These are phyloP conservation scores for Elaeis oleifera DNA, from an alignment of 202 grass and related monocot species.

Conservation along the genomic window DNA sequence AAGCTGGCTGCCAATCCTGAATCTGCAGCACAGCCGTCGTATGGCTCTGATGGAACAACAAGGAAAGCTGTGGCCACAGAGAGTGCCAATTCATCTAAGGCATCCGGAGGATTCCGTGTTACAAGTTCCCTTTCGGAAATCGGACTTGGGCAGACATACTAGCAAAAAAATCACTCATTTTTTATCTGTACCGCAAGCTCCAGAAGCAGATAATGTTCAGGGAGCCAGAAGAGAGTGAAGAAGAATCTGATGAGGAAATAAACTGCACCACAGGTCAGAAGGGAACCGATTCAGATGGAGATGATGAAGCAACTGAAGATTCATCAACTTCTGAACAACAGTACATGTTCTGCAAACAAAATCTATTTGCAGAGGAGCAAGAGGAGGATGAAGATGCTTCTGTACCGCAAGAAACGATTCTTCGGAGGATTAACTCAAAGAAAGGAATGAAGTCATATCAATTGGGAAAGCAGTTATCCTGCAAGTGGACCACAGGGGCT, in stretches of 20 bases:
- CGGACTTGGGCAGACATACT: background rate
- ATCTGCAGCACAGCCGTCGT: background rate
- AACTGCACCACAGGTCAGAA: background rate
- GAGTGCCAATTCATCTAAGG: too few species aligned
- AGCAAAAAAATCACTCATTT: background rate
- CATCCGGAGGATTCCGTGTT: background rate
- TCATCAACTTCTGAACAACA: background rate
- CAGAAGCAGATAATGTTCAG: background rate
- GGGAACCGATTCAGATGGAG: slow-evolving; percentile 5
- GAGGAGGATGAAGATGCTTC: slow-evolving; percentile 24
- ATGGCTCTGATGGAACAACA: too few species aligned
- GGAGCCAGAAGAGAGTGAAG: background rate
- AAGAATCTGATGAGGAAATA: background rate
- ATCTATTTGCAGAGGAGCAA: slow-evolving; percentile 16
- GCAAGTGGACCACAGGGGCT: slow-evolving; percentile 70
- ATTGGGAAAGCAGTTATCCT: slow-evolving; percentile 76
- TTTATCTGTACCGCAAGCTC: background rate
- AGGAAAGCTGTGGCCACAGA: too few species aligned
- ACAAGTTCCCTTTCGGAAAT: background rate
- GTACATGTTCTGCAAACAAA: slow-evolving; percentile 12
- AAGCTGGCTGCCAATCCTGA: slow-evolving; percentile 20
- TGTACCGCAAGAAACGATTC: slow-evolving; percentile 63
- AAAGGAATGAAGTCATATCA: slow-evolving; percentile 70
- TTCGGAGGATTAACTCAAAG: slow-evolving; percentile 71
- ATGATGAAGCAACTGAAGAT: background rate